Base-by-base conservation (phyloP, 2,329 filamentous ascomycete species). In the Hymenoscyphus infarciens region DNA sequence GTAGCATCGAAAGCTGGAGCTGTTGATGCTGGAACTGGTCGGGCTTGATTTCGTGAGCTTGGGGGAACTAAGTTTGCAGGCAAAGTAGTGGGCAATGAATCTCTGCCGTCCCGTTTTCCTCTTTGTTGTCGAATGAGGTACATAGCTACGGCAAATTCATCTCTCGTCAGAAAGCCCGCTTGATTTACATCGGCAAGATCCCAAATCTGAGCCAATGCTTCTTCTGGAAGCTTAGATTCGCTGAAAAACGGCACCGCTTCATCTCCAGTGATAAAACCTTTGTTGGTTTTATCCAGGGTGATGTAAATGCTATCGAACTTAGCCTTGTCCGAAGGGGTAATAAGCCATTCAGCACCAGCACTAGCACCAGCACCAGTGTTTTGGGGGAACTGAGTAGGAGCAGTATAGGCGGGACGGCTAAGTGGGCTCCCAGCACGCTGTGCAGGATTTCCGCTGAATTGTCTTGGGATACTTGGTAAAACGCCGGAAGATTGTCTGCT, bases 81-180 rank as follows among this genome's bases (percentile, higher is more conserved):
- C 52, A 99, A 79, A n/a, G 85, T 83, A 25, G 88, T 80, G 1
- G 95, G 95, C 35, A 98, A 77, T 31, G 85, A 79, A 49, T 77
- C 78, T 35, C 79, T 74, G 19, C 82, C 81, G 61, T 88, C 86
- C 62, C 86, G 86, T 66, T 87, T 89, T 67, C 84, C 89, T 60
- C 93, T 85, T 75, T 97, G 93, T 74, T 96, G 91, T 65, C 93
- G 86, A 70, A 99, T 97, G 58, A 99, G 82, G 74, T 96, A 96
- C 93, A 99, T 97, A 60, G 95, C 94, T 56, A 99, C 92, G 0
- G 95, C 92, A 74, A 99, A 99, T 71, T 97, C 93, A 69, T 99
- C 95, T 70, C 86, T 87, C 56, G 84, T 92, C 62, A 99, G 80
- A 62, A 89, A 88, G 11, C 95, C 95, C 69, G 93, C 90, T 7